Evolutionary conservation across 106 monocot genomes (phyloP).

Genomic region (Dendrobium chrysotoxum): DNA sequence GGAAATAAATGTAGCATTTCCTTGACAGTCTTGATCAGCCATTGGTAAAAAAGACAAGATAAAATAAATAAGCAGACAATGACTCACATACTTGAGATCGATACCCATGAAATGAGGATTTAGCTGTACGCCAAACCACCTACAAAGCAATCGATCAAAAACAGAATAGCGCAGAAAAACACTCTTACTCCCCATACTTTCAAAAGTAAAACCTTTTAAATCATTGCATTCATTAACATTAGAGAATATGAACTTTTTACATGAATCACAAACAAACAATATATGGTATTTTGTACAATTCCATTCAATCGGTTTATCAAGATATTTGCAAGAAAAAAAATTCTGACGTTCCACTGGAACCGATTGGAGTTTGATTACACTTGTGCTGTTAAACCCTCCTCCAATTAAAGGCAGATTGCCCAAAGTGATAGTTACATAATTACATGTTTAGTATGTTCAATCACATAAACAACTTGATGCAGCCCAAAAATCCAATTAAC

Average conservation of each 20-base stretch:
- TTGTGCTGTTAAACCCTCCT: neutral
- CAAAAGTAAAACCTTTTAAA: neutral
- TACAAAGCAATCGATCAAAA: slow-evolving; percentile 3
- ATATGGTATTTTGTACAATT: neutral
- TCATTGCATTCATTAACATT: neutral
- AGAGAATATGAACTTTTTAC: neutral
- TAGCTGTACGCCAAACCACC: slow-evolving; percentile 97
- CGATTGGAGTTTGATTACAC: no score
- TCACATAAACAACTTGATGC: neutral
- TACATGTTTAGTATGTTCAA: neutral
- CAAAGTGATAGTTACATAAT: neutral
- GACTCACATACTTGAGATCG: slow-evolving; percentile 82
- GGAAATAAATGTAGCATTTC: neutral
- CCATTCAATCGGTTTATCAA: neutral
- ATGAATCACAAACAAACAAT: neutral
- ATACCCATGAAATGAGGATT: slow-evolving; percentile 90
- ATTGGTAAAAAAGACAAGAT: neutral
- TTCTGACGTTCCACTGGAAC: neutral
- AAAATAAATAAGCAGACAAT: neutral
- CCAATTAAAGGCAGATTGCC: neutral
- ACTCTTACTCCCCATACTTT: neutral
- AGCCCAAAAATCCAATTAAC: neutral
- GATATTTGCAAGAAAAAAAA: neutral
- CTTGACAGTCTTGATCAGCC: neutral
- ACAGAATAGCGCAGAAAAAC: neutral